Evolutionary conservation across 345 rosid genomes (phyloP).

Genomic region (Aquilaria malaccensis): DNA sequence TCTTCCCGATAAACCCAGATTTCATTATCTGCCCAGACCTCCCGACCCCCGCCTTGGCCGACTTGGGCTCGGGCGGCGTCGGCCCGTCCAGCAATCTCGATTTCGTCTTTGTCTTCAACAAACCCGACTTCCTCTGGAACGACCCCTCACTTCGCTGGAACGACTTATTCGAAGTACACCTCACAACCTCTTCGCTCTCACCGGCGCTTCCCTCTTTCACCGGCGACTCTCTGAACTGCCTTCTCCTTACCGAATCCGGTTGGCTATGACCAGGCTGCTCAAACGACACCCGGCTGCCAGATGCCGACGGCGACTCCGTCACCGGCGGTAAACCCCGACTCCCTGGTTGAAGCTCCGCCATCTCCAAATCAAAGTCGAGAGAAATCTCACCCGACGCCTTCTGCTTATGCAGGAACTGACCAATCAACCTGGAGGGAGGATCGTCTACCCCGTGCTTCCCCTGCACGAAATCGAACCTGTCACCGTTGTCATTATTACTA

Average conservation of each 20-base stretch:
- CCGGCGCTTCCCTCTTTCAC: conserved; percentile 6
- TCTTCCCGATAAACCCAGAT: conserved; percentile 27
- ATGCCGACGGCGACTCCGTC: conserved; percentile 22
- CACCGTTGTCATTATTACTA: conserved; percentile 3
- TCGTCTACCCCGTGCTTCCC: conserved; percentile 18
- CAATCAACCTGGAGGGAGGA: conserved; percentile 36
- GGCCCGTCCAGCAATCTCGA: conserved; percentile 33
- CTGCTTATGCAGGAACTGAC: conserved; percentile 45
- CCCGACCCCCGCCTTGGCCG: conserved; percentile 16
- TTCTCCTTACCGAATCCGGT: conserved; percentile 12
- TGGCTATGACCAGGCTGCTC: conserved; percentile 10
- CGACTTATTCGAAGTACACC: conserved; percentile 35
- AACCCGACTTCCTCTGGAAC: conserved; percentile 23
- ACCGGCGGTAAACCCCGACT: conserved; percentile 23
- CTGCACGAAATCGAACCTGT: conserved; percentile 25
- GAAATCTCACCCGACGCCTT: conserved; percentile 43
- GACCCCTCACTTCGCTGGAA: conserved; percentile 23
- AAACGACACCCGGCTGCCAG: neutral
- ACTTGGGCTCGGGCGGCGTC: conserved; percentile 10
- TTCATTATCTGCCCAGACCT: conserved; percentile 23
- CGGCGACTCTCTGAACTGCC: conserved; percentile 13
- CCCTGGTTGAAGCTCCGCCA: conserved; percentile 32
- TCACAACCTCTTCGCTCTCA: conserved; percentile 28
- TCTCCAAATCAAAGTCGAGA: conserved; percentile 38
- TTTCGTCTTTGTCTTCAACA: conserved; percentile 24